Evolutionary conservation across 2,329 filamentous ascomycete genomes (phyloP), one percentile per base, ranked within the genome.

Genomic region (Pyricularia pennisetigena): DNA sequence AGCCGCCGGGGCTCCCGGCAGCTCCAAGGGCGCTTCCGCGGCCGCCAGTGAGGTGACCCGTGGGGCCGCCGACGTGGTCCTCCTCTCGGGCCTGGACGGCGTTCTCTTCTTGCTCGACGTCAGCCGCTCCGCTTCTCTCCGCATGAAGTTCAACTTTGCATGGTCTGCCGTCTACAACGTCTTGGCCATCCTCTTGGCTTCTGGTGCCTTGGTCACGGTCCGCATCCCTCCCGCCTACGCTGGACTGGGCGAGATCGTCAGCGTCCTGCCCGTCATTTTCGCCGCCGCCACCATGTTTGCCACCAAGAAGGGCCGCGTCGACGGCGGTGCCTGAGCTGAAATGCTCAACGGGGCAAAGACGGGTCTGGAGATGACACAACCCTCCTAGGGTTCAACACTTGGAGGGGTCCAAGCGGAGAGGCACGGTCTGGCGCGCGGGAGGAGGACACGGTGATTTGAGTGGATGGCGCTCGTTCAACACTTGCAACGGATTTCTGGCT

Each of bases 121-220:
- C 49, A 79, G 77, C 64, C 68, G 69, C 54, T 73, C 74, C 9
- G 72, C 74, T 28, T 76, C 76, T 70, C 73, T 75, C 12, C 79
- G 84, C 26, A 82, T 87, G 70, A 72, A 79, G 8, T 84, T 88
- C 77, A 90, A 91, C 72, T 90, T 91, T 71, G 76, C 72, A 0
- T 90, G 88, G 88, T 81, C 83, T 0, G 82, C 81, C 32, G 71
- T 87, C 1, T 91, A 90, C 76, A 91, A 91, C 69, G 32, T 84
- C 6, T 79, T 87, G 68, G 88, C 88, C 0, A 80, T 90, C 14
- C 74, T 88, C 61, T 76, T 90, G 20, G 88, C 85, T 4, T 81
- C 82, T 0, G 88, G 88, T 0, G 86, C 83, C 0, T 84, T 87
- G 73, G 83, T 85, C 9, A 79, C 80, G 69, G 78, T 82, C 1